Percentiles rank a stretch among this genome's conserved stretches.
Evolutionary conservation across 257 asterid species (phyloP).

Genomic region (Penstemon newberryi): DNA sequence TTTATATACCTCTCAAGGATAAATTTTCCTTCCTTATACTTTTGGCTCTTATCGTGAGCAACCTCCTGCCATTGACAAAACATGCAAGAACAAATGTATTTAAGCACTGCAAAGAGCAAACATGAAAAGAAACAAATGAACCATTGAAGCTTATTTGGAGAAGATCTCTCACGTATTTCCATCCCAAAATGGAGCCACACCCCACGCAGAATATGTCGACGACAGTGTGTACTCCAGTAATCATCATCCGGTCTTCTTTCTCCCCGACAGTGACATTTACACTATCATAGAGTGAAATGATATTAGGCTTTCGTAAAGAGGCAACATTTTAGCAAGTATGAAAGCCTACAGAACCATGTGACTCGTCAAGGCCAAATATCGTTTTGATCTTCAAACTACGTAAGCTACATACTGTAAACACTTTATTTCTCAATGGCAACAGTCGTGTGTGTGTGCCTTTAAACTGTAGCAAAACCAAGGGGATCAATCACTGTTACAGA

Average conservation of each 20-base stretch:
- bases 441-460: too few relatives aligned
- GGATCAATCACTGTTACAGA: neutral
- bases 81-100: conserved; percentile 1
- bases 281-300: conserved; percentile 38
- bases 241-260: conserved; percentile 74
- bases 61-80: conserved; percentile 44
- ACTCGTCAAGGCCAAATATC: neutral
- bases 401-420: neutral
- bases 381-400: conserved; percentile 1
- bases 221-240: conserved; percentile 81
- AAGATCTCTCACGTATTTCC: conserved; percentile 72
- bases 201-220: conserved; percentile 80
- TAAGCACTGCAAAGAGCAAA: conserved; percentile 6
- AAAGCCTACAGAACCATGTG: conserved; percentile 6
- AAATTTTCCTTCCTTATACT: conserved; percentile 78
- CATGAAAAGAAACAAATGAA: neutral
- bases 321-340: conserved; percentile 16
- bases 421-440: neutral
- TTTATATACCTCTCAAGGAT: conserved; percentile 72
- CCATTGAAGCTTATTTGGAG: neutral
- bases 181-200: conserved; percentile 84
- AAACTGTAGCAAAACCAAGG: neutral
- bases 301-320: conserved; percentile 24
- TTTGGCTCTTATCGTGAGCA: conserved; percentile 59
- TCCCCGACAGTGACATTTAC: conserved; percentile 73